Conservation (phyloP, 108 stramenopile genomes). For the Pseudonitzschia delicatissima region DNA sequence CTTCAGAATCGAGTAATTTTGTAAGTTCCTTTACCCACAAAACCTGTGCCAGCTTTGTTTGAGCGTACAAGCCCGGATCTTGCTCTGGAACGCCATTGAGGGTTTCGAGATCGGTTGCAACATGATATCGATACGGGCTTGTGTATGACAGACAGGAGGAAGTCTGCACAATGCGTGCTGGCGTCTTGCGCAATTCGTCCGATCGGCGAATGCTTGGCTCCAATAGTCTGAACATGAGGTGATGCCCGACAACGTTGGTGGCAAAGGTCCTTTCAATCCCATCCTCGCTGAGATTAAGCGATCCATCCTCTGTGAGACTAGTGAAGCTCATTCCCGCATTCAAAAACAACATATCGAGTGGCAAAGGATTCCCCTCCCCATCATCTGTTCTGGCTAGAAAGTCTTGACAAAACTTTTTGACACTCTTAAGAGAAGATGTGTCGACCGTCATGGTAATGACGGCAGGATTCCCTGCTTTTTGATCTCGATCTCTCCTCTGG, state of each 20-base stretch:
- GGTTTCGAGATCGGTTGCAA: conserved; percentile 40
- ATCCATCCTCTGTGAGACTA: conserved; percentile 9
- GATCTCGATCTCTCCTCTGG: conserved; percentile 1
- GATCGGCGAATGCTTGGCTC: conserved; percentile 7
- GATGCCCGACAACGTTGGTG: conserved; percentile 53
- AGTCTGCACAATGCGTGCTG: conserved; percentile 45
- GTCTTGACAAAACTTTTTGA: conserved; percentile 29
- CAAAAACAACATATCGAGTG: conserved; percentile 55
- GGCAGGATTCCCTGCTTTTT: background rate
- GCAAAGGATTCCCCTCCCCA: background rate
- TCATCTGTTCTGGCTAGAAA: too few species aligned
- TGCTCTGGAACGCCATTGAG: conserved; percentile 26
- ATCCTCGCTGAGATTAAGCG: conserved; percentile 24
- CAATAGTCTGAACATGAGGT: conserved; percentile 48
- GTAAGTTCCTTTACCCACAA: conserved; percentile 49
- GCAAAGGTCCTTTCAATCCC: conserved; percentile 52
- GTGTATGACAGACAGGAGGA: conserved; percentile 36
- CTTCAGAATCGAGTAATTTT: conserved; percentile 9
- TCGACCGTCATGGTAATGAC: conserved; percentile 43
- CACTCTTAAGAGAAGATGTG: conserved; percentile 41
- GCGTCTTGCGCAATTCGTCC: conserved; percentile 17
- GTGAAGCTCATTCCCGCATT: conserved; percentile 46
- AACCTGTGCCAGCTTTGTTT: conserved; percentile 55
- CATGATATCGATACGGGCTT: conserved; percentile 22
- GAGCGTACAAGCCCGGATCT: conserved; percentile 31